phyloP scores from a whole-genome alignment of 2,329 filamentous ascomycete species.

The Leptosphaerulina australis region DNA sequence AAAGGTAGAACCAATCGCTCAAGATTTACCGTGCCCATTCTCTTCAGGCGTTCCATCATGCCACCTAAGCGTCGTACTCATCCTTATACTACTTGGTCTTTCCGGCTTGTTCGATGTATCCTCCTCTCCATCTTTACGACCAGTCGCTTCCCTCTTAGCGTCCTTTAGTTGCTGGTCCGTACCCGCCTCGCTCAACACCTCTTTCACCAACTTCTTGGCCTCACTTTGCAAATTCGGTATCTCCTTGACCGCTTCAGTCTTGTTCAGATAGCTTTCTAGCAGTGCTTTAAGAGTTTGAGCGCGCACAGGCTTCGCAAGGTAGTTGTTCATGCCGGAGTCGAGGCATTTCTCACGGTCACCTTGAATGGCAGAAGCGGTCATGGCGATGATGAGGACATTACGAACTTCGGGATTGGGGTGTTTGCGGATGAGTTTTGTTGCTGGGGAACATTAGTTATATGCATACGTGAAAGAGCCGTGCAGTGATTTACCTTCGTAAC shows the following conservation, averaged over 20 bases:
- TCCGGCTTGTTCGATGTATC: not conserved
- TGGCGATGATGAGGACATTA: slow-evolving; percentile 89
- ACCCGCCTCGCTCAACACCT: slow-evolving; percentile 33
- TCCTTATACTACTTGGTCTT: slow-evolving; percentile 12
- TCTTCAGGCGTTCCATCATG: slow-evolving; percentile 3
- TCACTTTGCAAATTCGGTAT: slow-evolving; percentile 54
- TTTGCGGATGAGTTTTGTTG: slow-evolving; percentile 79
- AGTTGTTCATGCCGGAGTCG: slow-evolving; percentile 97
- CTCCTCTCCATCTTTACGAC: not conserved
- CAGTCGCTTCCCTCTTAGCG: slow-evolving; percentile 1
- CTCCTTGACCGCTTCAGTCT: slow-evolving; percentile 48
- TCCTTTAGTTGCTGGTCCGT: slow-evolving; percentile 5
- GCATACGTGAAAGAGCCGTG: not conserved
- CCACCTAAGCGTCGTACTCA: slow-evolving; percentile 14
- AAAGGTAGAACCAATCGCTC: no score
- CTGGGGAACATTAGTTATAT: slow-evolving; percentile 46
- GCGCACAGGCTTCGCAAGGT: slow-evolving; percentile 92
- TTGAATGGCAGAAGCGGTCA: slow-evolving; percentile 94
- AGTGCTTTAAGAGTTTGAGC: slow-evolving; percentile 86
- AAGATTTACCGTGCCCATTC: not conserved
- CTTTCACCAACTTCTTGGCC: slow-evolving; percentile 52
- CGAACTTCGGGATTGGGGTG: slow-evolving; percentile 78
- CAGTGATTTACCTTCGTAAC: slow-evolving; percentile 67
- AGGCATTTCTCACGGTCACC: slow-evolving; percentile 94
- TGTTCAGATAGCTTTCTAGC: slow-evolving; percentile 70